A percentile compares a stretch with the other conserved stretches of the same genome.
phyloP scores from a whole-genome alignment of 495 filamentous ascomycete species.

The Penicillium steckii region DNA sequence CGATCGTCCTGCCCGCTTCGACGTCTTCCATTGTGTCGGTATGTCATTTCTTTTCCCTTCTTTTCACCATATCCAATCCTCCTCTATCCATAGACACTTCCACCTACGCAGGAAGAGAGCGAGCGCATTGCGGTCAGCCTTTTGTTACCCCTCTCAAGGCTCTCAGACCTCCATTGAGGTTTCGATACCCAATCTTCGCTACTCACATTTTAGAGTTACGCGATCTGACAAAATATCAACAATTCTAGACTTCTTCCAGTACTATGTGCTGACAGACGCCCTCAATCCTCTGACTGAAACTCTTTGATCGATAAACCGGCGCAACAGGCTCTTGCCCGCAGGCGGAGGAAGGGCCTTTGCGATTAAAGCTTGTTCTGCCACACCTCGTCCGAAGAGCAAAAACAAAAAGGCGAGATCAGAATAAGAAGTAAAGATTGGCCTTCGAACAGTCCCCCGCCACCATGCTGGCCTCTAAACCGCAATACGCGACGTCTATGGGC shows the following conservation, averaged over 20 bases:
- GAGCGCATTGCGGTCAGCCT: not conserved
- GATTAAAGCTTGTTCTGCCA: not conserved
- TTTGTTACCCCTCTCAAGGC: not conserved
- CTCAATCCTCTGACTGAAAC: slow-evolving; percentile 3
- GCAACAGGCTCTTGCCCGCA: slow-evolving; percentile 8
- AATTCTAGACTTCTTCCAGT: slow-evolving; percentile 1
- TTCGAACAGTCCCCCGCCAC: slow-evolving; percentile 28
- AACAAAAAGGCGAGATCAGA: not conserved
- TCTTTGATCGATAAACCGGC: slow-evolving; percentile 8
- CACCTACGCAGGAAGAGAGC: too few relatives aligned
- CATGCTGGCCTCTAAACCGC: slow-evolving; percentile 83
- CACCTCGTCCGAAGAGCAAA: not conserved
- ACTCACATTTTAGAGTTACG: not conserved
- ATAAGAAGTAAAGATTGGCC: not conserved
- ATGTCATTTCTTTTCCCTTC: not conserved
- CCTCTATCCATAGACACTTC: too few relatives aligned
- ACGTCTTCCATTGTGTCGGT: not conserved
- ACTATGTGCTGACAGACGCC: slow-evolving; percentile 23
- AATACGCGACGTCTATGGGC: slow-evolving; percentile 66
- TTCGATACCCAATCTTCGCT: not conserved
- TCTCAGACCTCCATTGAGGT: not conserved
- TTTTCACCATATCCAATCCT: too few relatives aligned
- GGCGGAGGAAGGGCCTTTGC: slow-evolving; percentile 11
- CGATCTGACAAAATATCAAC: slow-evolving; percentile 10
- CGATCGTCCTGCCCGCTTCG: not conserved